These are phyloP conservation scores for Aphanomyces astaci DNA, from an alignment of 352 stramenopile species.

Conservation along the genomic window DNA sequence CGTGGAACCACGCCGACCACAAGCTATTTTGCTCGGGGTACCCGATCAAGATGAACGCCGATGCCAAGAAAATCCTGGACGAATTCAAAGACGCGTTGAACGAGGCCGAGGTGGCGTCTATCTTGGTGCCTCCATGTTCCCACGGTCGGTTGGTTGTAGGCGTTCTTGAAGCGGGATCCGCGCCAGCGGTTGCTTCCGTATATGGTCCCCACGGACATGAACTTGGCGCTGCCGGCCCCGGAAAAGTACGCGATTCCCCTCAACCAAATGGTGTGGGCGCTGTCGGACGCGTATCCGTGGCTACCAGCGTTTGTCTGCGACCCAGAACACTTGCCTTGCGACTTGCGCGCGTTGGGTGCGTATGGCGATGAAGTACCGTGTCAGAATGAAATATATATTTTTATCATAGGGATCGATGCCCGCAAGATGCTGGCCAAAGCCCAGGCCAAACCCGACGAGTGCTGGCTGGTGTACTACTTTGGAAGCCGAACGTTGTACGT, in stretches of 20 bases:
- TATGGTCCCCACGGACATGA: slow-evolving; percentile 66
- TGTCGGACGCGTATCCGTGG: slow-evolving; percentile 77
- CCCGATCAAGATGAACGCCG: slow-evolving; percentile 48
- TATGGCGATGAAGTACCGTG: too few relatives aligned
- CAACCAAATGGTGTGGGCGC: slow-evolving; percentile 58
- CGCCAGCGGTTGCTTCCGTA: slow-evolving; percentile 56
- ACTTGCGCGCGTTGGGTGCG: slow-evolving; percentile 26
- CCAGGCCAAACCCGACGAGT: slow-evolving; percentile 60
- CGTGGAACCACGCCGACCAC: slow-evolving; percentile 66
- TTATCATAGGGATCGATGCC: too few relatives aligned
- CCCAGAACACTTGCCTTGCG: slow-evolving; percentile 55
- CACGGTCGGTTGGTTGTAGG: not conserved
- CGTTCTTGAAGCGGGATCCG: slow-evolving; percentile 42
- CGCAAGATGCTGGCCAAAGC: slow-evolving; percentile 68
- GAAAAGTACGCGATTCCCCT: not conserved
- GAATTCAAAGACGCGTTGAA: slow-evolving; percentile 47
- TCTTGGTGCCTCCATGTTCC: not conserved
- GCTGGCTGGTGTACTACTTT: slow-evolving; percentile 79
- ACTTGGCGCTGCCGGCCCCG: not conserved
- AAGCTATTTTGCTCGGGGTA: slow-evolving; percentile 56
- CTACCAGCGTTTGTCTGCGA: slow-evolving; percentile 83
- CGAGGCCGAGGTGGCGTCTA: slow-evolving; percentile 35
- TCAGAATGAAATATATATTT: too few relatives aligned
- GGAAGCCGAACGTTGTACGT: slow-evolving; percentile 73
- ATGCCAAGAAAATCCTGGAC: slow-evolving; percentile 49